phyloP scores from a whole-genome alignment of 2,329 filamentous ascomycete genomes.

The Thelonectria olida region DNA sequence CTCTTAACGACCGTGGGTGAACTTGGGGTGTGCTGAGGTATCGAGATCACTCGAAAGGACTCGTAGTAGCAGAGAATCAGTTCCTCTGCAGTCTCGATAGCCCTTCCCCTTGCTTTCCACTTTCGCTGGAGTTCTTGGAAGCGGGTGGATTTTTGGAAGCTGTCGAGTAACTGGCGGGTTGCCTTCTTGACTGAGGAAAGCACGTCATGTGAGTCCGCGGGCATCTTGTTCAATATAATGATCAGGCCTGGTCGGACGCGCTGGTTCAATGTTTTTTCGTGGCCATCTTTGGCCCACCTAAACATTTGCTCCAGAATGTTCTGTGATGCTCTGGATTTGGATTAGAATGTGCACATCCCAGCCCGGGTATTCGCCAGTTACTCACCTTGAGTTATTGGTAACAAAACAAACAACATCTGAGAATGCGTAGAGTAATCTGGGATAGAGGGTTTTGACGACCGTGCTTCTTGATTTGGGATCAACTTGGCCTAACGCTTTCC shows the following conservation, averaged over 20 bases:
- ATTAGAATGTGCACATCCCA: not conserved
- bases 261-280: slow-evolving; percentile 20
- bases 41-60: slow-evolving; percentile 12
- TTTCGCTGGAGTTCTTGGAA: not conserved
- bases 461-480: not conserved
- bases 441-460: slow-evolving; percentile 18
- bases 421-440: slow-evolving; percentile 26
- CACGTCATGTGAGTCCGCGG: not conserved
- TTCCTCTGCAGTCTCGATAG: not conserved
- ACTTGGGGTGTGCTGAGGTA: not conserved
- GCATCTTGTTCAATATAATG: slow-evolving; percentile 21
- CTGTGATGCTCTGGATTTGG: not conserved
- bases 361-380: not conserved
- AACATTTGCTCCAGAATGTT: slow-evolving; percentile 10
- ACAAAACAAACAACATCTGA: slow-evolving; percentile 26
- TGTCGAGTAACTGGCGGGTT: not conserved
- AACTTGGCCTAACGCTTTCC: not conserved
- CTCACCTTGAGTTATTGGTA: slow-evolving; percentile 18
- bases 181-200: not conserved
- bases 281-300: slow-evolving; percentile 21
- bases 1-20: not conserved
- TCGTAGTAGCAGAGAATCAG: slow-evolving; percentile 21
- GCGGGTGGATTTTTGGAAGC: slow-evolving; percentile 5
- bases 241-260: slow-evolving; percentile 15
- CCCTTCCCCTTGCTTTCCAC: slow-evolving; percentile 4